Evolutionary conservation across 2,329 filamentous ascomycete genomes (phyloP).

Genomic region (Huntiella abstrusa): DNA sequence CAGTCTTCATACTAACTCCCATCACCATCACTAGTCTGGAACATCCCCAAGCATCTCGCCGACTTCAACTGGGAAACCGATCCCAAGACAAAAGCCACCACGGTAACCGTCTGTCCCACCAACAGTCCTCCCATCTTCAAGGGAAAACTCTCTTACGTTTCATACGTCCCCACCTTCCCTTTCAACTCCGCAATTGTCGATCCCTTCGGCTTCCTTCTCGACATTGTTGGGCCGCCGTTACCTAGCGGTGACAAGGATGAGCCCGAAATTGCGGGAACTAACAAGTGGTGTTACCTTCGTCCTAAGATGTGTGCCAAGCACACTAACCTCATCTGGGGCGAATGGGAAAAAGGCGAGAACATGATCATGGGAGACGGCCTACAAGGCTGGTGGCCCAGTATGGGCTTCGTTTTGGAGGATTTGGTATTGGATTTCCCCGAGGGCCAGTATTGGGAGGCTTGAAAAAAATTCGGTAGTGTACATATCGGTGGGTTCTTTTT

Average conservation of each 20-base stretch:
- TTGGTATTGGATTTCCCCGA: conserved; percentile 1
- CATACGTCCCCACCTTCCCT: conserved; percentile 25
- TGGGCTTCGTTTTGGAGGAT: not conserved
- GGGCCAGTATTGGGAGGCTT: not conserved
- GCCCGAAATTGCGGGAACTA: conserved; percentile 26
- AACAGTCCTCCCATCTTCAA: conserved; percentile 27
- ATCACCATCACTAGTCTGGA: conserved; percentile 25
- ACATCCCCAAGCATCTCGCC: conserved; percentile 36
- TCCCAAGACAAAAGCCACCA: conserved; percentile 19
- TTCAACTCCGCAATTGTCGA: conserved; percentile 21
- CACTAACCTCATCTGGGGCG: not conserved
- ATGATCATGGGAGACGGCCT: conserved; percentile 11
- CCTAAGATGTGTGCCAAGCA: conserved; percentile 13
- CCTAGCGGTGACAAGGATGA: conserved; percentile 22
- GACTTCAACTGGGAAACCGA: conserved; percentile 26
- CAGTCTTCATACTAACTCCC: not conserved
- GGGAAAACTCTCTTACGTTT: conserved; percentile 24
- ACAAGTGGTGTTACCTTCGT: conserved; percentile 25
- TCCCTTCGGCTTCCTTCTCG: conserved; percentile 24
- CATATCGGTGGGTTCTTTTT: not conserved
- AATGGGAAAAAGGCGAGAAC: not conserved
- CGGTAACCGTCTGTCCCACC: conserved; percentile 25
- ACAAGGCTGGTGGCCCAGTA: conserved; percentile 1
- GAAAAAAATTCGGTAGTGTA: not conserved
- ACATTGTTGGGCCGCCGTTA: conserved; percentile 30